phyloP scores from a whole-genome alignment of 352 stramenopile genomes.

The Pythium chondricola region DNA sequence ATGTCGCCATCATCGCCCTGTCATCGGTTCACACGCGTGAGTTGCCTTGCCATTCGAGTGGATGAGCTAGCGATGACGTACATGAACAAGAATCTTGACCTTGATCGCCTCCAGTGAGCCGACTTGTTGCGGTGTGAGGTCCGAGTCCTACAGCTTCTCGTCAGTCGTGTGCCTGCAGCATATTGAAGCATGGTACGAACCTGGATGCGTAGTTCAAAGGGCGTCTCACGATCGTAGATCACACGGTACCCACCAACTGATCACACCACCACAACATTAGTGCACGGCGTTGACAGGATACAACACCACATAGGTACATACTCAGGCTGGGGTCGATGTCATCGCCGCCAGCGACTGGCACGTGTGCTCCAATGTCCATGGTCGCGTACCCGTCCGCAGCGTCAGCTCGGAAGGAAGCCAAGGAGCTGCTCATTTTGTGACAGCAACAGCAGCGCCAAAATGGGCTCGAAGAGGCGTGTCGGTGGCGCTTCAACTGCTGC shows the following conservation, averaged over 20 bases:
- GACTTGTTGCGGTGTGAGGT: slow-evolving; percentile 85
- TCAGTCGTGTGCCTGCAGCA: too few relatives aligned
- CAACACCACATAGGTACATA: slow-evolving; percentile 14
- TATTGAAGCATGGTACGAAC: slow-evolving; percentile 19
- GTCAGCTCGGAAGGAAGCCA: slow-evolving; percentile 17
- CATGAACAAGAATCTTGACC: slow-evolving; percentile 90
- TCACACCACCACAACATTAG: neutral
- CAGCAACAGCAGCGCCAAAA: too few relatives aligned
- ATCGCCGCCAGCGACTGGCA: slow-evolving; percentile 44
- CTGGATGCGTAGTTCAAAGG: slow-evolving; percentile 88
- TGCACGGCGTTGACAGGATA: neutral
- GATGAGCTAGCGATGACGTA: too few relatives aligned
- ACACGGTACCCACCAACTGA: slow-evolving; percentile 78
- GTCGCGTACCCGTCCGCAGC: slow-evolving; percentile 25
- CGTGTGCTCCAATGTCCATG: slow-evolving; percentile 18
- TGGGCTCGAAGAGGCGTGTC: too few relatives aligned
- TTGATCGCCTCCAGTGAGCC: slow-evolving; percentile 93
- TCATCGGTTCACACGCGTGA: neutral
- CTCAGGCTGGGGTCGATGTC: slow-evolving; percentile 79
- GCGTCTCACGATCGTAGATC: slow-evolving; percentile 89
- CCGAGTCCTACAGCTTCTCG: slow-evolving; percentile 34
- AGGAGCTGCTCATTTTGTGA: slow-evolving; percentile 12
- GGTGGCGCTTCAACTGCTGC: too few relatives aligned
- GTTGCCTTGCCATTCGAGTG: too few relatives aligned
- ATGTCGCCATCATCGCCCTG: slow-evolving; percentile 83